Evolutionary conservation across 139 green algal species (phyloP), one percentile per base, ranked within the genome.

Genomic region (Picochlorum sp.): DNA sequence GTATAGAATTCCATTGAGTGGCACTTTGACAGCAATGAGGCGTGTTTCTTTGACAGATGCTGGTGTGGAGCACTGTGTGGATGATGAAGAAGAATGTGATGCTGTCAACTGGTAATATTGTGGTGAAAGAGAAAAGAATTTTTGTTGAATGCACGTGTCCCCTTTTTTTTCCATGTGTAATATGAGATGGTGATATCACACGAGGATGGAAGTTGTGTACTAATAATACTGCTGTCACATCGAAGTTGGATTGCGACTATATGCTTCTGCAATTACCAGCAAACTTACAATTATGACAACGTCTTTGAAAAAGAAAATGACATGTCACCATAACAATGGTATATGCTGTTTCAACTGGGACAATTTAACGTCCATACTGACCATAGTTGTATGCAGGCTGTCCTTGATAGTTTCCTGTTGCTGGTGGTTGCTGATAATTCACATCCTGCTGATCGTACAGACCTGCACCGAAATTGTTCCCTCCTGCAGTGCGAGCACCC

Each of bases 1-100:
- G 54, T 84, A 89, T 57, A 74, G 85, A 44, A 56, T 86, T 52
- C 71, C 69, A 28, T 64, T 86, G 32, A 45, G 63, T 23, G 81
- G 82, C n/a, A 70, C 70, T 16, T 63, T 86, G 61, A 79, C 80
- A 41, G 80, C 80, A 20, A 71, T 79, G 32, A 74, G 79, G 54
- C 64, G 80, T 46, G 73, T 86, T 61, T 71, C 64, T 58, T 38
- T 77, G 64, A 81, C 74, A 16, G 62, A 64, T 51, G 68, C 57
- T 52, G 66, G 58, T 49, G 62, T 77, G 1, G 64, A 77, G 58
- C 71, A 77, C 60, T 77, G 71, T 34, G 71, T 77, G 58, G 71
- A 77, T 47, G 71, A 77, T 47, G 71, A 77, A 32, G 71, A 77
- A 68, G 49, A 65, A 64, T 58, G 62, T 32, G 61, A 46, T 28